Percentiles rank a stretch among this genome's conserved stretches.
These are phyloP conservation scores for Trichoderma citrinoviride DNA, from an alignment of 2,329 filamentous ascomycete genomes.

Conservation along the genomic window DNA sequence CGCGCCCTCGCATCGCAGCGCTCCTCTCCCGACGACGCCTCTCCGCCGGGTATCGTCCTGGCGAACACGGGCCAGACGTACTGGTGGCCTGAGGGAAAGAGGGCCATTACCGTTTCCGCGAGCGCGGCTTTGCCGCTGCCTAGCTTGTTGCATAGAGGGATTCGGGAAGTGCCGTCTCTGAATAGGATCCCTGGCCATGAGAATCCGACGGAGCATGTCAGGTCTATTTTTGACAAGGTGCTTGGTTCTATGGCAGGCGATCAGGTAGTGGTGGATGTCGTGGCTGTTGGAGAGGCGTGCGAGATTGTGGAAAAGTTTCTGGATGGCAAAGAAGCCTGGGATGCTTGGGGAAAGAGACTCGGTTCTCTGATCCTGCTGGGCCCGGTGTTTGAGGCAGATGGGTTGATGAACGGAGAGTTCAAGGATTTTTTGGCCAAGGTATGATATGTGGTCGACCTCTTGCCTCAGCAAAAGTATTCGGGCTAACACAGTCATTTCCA, in stretches of 20 bases:
- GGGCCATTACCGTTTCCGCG: slow-evolving; percentile 56
- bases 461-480: background rate
- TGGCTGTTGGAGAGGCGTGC: slow-evolving; percentile 68
- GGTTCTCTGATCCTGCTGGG: slow-evolving; percentile 51
- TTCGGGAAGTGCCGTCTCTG: slow-evolving; percentile 48
- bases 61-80: slow-evolving; percentile 74
- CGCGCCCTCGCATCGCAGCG: slow-evolving; percentile 41
- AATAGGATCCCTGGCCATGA: slow-evolving; percentile 65
- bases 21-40: slow-evolving; percentile 34
- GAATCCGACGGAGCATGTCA: slow-evolving; percentile 58
- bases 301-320: slow-evolving; percentile 58
- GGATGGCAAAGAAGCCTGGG: slow-evolving; percentile 52
- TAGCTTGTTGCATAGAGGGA: slow-evolving; percentile 59
- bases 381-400: slow-evolving; percentile 40
- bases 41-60: slow-evolving; percentile 62
- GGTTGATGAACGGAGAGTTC: slow-evolving; percentile 46
- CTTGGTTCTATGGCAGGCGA: slow-evolving; percentile 48
- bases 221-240: slow-evolving; percentile 63
- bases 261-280: slow-evolving; percentile 61
- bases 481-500: slow-evolving; percentile 32
- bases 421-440: slow-evolving; percentile 52
- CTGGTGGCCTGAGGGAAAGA: slow-evolving; percentile 67
- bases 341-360: slow-evolving; percentile 42
- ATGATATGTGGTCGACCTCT: slow-evolving; percentile 26
- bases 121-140: slow-evolving; percentile 60